These are phyloP conservation scores for Knufia petricola DNA, from an alignment of 2,329 filamentous ascomycete genomes.

Conservation along the genomic window DNA sequence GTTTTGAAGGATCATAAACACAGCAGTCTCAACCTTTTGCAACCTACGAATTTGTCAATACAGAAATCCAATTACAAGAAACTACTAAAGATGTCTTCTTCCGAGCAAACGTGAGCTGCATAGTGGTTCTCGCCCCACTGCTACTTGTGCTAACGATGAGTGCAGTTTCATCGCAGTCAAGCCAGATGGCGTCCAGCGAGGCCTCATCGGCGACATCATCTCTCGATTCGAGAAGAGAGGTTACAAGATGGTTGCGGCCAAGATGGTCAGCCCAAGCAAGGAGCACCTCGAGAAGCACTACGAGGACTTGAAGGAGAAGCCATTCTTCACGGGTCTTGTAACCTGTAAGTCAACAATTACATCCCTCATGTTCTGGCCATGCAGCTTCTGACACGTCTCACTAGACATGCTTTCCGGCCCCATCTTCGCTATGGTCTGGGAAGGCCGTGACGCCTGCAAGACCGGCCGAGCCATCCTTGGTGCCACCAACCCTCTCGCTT, in stretches of 20 bases:
- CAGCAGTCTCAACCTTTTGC: too few relatives aligned
- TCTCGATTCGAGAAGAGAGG: slow-evolving; percentile 94
- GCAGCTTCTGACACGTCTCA: slow-evolving; percentile 9
- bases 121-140: not conserved
- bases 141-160: slow-evolving; percentile 25
- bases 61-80: too few relatives aligned
- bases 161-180: slow-evolving; percentile 99
- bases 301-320: slow-evolving; percentile 80
- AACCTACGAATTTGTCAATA: too few relatives aligned
- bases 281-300: slow-evolving; percentile 99
- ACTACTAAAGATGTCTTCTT: slow-evolving; percentile 58
- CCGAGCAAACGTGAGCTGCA: slow-evolving; percentile 73
- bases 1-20: not conserved
- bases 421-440: slow-evolving; percentile 99
- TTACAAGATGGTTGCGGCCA: slow-evolving; percentile 98
- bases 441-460: slow-evolving; percentile 98
- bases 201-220: slow-evolving; percentile 96
- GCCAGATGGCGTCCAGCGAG: slow-evolving; percentile 99
- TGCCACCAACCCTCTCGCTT: slow-evolving; percentile 96
- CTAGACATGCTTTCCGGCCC: slow-evolving; percentile 97
- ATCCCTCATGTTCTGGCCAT: not conserved
- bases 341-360: slow-evolving; percentile 62
- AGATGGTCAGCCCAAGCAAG: slow-evolving; percentile 80
- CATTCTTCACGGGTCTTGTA: slow-evolving; percentile 93
- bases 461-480: slow-evolving; percentile 93